These are phyloP conservation scores for Lentinus polychrous DNA, from an alignment of 1,284 basidiomycete genomes.

Conservation along the genomic window DNA sequence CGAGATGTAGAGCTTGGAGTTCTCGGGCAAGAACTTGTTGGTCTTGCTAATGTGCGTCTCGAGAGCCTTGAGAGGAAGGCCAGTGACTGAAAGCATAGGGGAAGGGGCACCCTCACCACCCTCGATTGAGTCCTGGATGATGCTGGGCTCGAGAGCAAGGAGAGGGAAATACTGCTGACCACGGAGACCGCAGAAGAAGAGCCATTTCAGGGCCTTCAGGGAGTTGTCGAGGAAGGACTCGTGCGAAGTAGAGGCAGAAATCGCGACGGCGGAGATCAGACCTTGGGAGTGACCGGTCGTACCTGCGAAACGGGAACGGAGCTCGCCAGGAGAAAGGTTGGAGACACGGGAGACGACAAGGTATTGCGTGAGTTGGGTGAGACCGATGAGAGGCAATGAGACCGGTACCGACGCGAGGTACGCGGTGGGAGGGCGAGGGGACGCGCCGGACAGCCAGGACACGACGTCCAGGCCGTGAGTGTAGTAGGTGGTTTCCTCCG, in stretches of 20 bases:
- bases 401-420: conserved; percentile 95
- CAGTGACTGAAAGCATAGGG: conserved; percentile 91
- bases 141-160: conserved; percentile 81
- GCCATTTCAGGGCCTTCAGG: conserved; percentile 81
- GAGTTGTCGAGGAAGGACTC: conserved; percentile 73
- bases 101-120: conserved; percentile 91
- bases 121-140: conserved; percentile 84
- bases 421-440: conserved; percentile 68
- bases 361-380: conserved; percentile 94
- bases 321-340: conserved; percentile 73
- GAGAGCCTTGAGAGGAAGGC: conserved; percentile 74
- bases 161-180: conserved; percentile 96
- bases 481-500: conserved; percentile 65
- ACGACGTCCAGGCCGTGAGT: conserved; percentile 76
- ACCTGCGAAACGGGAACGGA: conserved; percentile 73
- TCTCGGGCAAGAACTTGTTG: conserved; percentile 77
- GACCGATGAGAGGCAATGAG: conserved; percentile 91
- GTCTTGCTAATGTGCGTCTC: conserved; percentile 83
- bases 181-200: conserved; percentile 91
- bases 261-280: conserved; percentile 85
- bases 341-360: conserved; percentile 73
- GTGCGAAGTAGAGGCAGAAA: conserved; percentile 75
- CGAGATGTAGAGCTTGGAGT: conserved; percentile 80
- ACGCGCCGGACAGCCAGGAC: conserved; percentile 76
- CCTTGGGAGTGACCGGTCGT: conserved; percentile 97